These are phyloP conservation scores for Fallopia convolvulus DNA, from an alignment of 148 eudicot genomes.

Conservation along the genomic window DNA sequence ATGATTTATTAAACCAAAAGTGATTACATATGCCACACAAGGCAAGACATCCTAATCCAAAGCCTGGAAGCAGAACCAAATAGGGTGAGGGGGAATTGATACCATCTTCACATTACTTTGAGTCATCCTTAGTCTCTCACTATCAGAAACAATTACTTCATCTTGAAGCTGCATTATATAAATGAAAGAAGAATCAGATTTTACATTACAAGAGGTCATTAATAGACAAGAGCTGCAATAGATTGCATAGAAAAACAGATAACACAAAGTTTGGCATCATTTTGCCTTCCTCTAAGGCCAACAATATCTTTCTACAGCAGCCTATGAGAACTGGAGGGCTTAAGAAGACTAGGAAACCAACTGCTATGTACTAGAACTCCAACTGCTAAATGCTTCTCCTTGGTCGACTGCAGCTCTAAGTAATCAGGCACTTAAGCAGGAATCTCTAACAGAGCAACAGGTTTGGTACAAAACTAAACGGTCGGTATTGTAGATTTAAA, in stretches of 20 bases:
- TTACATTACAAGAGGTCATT: neutral
- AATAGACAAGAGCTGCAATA: neutral
- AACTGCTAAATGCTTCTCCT: constrained; percentile 7
- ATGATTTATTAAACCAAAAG: constrained; percentile 2
- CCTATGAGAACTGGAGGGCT: neutral
- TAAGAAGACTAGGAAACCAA: neutral
- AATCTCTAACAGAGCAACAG: neutral
- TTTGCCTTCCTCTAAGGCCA: constrained; percentile 3
- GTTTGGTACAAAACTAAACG: neutral
- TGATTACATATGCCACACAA: neutral
- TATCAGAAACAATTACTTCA: constrained; percentile 86
- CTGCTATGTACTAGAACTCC: neutral
- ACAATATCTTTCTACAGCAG: neutral
- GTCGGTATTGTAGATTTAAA: neutral
- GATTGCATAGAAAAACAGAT: neutral
- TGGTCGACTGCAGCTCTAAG: neutral
- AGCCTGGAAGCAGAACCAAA: neutral
- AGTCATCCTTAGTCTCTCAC: constrained; percentile 73
- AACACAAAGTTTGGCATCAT: neutral
- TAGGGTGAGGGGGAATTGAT: constrained; percentile 1
- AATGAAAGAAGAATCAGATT: neutral
- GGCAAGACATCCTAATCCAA: neutral
- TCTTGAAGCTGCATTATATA: constrained; percentile 71
- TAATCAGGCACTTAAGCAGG: neutral
- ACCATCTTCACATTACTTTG: constrained; percentile 93